Base-by-base conservation (phyloP, 257 asterid genomes). In the Verbena officinalis region DNA sequence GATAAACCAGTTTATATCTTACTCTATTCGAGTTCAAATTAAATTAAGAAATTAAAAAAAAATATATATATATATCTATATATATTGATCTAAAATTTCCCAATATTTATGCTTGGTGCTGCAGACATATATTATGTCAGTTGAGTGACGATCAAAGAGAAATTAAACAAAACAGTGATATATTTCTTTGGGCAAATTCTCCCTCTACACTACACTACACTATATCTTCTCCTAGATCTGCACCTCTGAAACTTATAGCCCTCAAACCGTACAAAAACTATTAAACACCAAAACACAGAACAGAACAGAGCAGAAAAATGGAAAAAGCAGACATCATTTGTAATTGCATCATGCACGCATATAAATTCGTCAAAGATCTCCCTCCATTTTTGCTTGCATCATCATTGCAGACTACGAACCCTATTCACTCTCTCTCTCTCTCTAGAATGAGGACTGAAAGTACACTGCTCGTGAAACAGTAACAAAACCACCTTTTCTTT, bases 301-400 rank as follows among this genome's bases (percentile, higher is more conserved):
- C 38, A 8, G 13, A 46, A 4, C 46, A 24, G 71, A 72, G 55
- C 21, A 46, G 77, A 16, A 52, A 66, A n/a, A 58, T 21, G 54
- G 34, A 3, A 2, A 44, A 4, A 44, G 19, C 3, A n/a, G 19
- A 15, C n/a, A 44, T 31, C 20, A 31, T 55, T 43, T 34, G 69
- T 60, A 77, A 84, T 71, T 79, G 82, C 86, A 73, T 71, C 86
- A 73, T 71, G 82, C 77, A 74, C 67, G 70, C 57, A 60, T 65
- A 55, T 74, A 86, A 80, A 77, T 82, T 57, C 80, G 81, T 67
- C 80, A 80, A 84, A 86, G 89, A 88, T 88, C 82, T 85, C 65
- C 65, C 65, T n/a, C 68, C 70, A 81, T 75, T 46, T 75, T 82
- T 74, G 90, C 88, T 89, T 82, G 87, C 95, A 78, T 89, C 93